Conservation (phyloP, 768 basidiomycete genomes). For the Dendrothele bispora region DNA sequence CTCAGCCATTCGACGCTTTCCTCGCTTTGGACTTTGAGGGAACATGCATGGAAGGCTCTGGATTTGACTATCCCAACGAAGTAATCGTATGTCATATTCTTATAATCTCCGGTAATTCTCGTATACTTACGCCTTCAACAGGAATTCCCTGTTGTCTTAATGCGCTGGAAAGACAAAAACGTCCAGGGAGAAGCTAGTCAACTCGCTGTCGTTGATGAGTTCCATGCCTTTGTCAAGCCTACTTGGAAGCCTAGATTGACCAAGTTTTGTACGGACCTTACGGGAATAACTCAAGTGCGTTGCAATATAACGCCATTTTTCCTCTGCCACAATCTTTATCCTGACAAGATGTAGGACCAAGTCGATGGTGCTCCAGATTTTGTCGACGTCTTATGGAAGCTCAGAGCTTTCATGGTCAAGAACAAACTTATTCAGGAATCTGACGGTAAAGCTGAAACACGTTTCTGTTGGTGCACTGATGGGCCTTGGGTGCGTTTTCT, state of each 20-base stretch:
- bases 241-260: constrained; percentile 83
- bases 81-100: constrained; percentile 71
- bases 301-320: neutral
- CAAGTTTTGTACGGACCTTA: constrained; percentile 82
- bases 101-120: neutral
- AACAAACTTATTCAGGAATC: constrained; percentile 67
- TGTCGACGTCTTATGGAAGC: constrained; percentile 59
- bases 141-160: constrained; percentile 93
- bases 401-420: constrained; percentile 67
- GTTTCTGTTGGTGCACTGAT: constrained; percentile 83
- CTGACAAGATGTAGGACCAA: constrained; percentile 53
- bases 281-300: constrained; percentile 87
- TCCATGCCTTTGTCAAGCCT: constrained; percentile 85
- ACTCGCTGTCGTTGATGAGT: constrained; percentile 76
- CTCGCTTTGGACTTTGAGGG: constrained; percentile 91
- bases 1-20: constrained; percentile 61
- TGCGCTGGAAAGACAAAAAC: constrained; percentile 75
- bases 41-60: constrained; percentile 68
- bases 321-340: neutral
- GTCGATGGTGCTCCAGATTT: constrained; percentile 81
- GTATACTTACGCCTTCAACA: constrained; percentile 29
- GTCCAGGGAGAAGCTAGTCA: constrained; percentile 48
- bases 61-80: constrained; percentile 89
- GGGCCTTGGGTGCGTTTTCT: too few relatives aligned
- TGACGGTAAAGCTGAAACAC: constrained; percentile 55